Evolutionary conservation across 75 land plant genomes (phyloP), one percentile per base, ranked within the genome.

Genomic region (Pinus albicaulis): DNA sequence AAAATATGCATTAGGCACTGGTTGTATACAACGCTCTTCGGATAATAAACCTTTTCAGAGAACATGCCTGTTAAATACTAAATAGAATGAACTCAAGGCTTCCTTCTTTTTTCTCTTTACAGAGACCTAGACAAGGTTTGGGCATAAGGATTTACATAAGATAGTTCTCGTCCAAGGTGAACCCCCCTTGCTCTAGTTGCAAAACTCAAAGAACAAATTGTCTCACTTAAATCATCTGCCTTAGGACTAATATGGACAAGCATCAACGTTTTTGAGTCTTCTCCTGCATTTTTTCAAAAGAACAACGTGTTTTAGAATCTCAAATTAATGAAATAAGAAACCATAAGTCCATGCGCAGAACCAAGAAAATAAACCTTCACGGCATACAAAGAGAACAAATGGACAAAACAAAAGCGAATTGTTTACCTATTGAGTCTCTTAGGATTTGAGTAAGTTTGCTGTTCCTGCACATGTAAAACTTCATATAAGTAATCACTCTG

Each of bases 391-490:
- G 20, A 8, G 3, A 72, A 61, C 31, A 52, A 44, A 68, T 20
- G 22, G 25, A 53, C 52, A 59, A 38, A 22, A 66, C 25, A 57
- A 1, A 31, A 28, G 31, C 2, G 31, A 6, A 14, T 26, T 19
- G 10, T 0, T 79, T 81, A 90, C 92, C 92, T 25, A 90, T 77
- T 55, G 84, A 88, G 71, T 88, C 92, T 64, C 83, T 80, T 11
- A 90, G 83, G 58, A 90, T 77, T 83, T 88, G 92, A 17, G 92
- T 90, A 16, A 90, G 86, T 79, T 90, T 90, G 91, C 90, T 90
- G 66, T 90, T 90, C 78, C 90, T 90, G 91, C 63, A 73, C 19
- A 53, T n/a, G 34, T 8, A 68, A 68, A 74, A 59, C 23, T 15
- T 68, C 11, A 17, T 22, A 66, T 68, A 17, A 66, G 71, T 44